Percentiles rank a stretch among this genome's conserved stretches.
Conservation (phyloP, 1,139 yeast species). For the Taphrina communis region DNA sequence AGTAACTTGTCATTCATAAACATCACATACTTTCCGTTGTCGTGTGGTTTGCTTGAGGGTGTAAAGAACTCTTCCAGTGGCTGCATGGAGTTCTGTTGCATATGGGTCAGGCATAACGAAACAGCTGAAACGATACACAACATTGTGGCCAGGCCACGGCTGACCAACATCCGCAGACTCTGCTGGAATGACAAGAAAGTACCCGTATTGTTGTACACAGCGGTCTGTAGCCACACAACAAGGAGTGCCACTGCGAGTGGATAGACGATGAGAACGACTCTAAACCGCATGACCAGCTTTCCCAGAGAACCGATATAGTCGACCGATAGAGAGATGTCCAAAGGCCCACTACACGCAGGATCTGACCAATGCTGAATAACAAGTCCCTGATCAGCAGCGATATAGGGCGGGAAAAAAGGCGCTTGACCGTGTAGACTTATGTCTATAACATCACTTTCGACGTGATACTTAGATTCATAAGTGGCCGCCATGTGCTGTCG, state of each 20-base stretch:
- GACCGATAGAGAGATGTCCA: slow-evolving; percentile 50
- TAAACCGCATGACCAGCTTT: slow-evolving; percentile 51
- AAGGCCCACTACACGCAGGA: slow-evolving; percentile 45
- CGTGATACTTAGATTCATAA: slow-evolving; percentile 77
- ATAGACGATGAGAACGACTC: slow-evolving; percentile 50
- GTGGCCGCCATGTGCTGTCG: slow-evolving; percentile 73
- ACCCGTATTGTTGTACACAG: slow-evolving; percentile 49
- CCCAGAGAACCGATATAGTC: slow-evolving; percentile 53
- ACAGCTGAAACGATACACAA: slow-evolving; percentile 53
- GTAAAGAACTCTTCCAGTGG: slow-evolving; percentile 18
- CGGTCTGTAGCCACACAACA: slow-evolving; percentile 49
- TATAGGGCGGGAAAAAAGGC: slow-evolving; percentile 67
- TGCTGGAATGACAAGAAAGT: slow-evolving; percentile 61
- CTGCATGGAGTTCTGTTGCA: slow-evolving; percentile 31
- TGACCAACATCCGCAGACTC: slow-evolving; percentile 55
- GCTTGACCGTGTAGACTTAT: slow-evolving; percentile 69
- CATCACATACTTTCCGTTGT: slow-evolving; percentile 1
- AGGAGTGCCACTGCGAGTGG: slow-evolving; percentile 50
- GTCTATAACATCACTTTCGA: slow-evolving; percentile 58
- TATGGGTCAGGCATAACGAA: slow-evolving; percentile 51
- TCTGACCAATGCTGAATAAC: slow-evolving; percentile 53
- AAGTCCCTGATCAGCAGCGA: slow-evolving; percentile 48
- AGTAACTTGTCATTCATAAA: slow-evolving; percentile 54
- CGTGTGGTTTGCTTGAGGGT: neutral
- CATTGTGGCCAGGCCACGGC: slow-evolving; percentile 48